A percentile compares a stretch with the other conserved stretches of the same genome.
These are phyloP conservation scores for Colletotrichum orchidophilum DNA, from an alignment of 2,329 filamentous ascomycete genomes.

Conservation along the genomic window DNA sequence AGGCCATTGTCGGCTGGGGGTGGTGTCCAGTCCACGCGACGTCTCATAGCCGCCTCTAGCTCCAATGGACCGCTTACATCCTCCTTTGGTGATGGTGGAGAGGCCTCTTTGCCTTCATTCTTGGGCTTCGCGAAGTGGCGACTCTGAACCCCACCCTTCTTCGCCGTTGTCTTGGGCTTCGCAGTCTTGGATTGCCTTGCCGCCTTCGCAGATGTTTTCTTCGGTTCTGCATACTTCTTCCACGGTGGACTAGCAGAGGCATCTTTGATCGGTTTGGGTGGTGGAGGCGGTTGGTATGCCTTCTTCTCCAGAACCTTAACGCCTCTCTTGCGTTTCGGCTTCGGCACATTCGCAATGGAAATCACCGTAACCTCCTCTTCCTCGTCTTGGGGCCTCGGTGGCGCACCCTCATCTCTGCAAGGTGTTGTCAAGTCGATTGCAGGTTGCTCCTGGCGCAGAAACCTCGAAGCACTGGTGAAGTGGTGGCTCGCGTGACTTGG, in stretches of 20 bases:
- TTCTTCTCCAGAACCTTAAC: constrained; percentile 30
- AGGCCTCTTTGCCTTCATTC: not conserved
- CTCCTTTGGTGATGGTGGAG: not conserved
- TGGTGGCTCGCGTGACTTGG: not conserved
- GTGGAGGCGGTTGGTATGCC: constrained; percentile 9
- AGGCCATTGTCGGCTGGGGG: constrained; percentile 53
- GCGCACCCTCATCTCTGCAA: not conserved
- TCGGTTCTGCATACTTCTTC: constrained; percentile 45
- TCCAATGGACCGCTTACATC: constrained; percentile 44
- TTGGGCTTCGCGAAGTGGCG: constrained; percentile 42
- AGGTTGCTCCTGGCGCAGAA: constrained; percentile 15
- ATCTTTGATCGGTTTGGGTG: not conserved
- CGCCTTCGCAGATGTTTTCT: constrained; percentile 23
- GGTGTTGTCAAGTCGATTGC: constrained; percentile 33
- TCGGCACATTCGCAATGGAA: constrained; percentile 20
- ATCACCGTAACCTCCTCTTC: constrained; percentile 20
- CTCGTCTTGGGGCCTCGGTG: constrained; percentile 24
- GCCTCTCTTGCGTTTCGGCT: constrained; percentile 27
- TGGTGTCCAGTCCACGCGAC: constrained; percentile 76
- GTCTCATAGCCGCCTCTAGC: constrained; percentile 60
- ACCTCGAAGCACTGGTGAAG: constrained; percentile 5
- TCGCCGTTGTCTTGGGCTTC: constrained; percentile 39
- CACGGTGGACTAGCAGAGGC: constrained; percentile 39
- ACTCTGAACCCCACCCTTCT: constrained; percentile 45
- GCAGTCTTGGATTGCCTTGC: constrained; percentile 1